Evolutionary conservation across 805 yeast species (phyloP), one percentile per base, ranked within the genome.

Genomic region (Isabelozyma pseudorhagii): DNA sequence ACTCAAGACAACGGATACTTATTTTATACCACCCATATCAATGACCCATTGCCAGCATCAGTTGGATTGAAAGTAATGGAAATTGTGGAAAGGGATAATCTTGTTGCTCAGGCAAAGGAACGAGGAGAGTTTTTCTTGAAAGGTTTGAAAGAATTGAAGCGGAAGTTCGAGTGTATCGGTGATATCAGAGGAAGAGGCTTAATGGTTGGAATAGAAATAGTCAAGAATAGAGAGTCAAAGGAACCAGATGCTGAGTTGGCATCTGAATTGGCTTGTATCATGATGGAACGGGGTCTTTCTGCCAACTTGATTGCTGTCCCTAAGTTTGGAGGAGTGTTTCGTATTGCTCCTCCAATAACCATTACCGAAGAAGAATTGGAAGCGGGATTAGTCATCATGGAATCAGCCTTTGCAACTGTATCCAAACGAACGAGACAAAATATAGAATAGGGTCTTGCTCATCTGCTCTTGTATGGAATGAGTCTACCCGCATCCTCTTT

Each of bases 21-120:
- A 34, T 61, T 63, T 46, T 58, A 63, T 47, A 65, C 67, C 4
- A 60, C 65, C 6, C 68, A 63, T 46, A 60, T 62, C 44, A 78
- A 41, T 56, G 48, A 38, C 15, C 47, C 43, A 1, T 14, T 38
- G 10, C 44, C 44, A n/a, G 31, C 44, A 5, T 63, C 66, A 50
- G 79, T 72, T 42, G 77, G 78, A 17, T 57, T 75, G 46, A 74
- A 75, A 11, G 77, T 77, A 40, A 80, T 75, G 59, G 65, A 62
- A 28, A 63, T 64, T 50, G 65, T 64, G 11, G 53, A 53, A 43
- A 48, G 56, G 31, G 61, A 67, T 17, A 55, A 55, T 5, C 54
- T 69, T 47, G 66, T 78, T 46, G 72, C 67, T 47, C 78, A 78
- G 59, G 74, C 75, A 42, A 67, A 69, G 56, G 62, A 66, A 46